Conservation (phyloP, 2,329 filamentous ascomycete species). For the Penicillium sp. region DNA sequence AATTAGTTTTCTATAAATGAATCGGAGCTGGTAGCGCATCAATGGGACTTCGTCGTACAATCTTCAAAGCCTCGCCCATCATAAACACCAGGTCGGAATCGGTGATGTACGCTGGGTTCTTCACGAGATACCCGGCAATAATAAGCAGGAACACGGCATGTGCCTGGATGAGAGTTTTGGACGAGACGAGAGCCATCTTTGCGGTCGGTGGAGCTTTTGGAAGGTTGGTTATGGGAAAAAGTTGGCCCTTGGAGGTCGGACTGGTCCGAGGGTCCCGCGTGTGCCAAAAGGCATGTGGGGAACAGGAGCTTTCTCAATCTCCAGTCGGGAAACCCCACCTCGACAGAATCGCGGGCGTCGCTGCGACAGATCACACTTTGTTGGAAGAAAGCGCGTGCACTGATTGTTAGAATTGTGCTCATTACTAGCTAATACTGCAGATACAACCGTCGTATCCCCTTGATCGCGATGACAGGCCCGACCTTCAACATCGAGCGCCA, state of each 20-base stretch:
- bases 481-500: conserved; percentile 62
- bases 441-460: neutral
- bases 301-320: conserved; percentile 17
- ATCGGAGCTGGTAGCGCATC: neutral
- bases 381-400: neutral
- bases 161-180: conserved; percentile 76
- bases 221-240: conserved; percentile 6
- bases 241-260: conserved; percentile 8
- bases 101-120: conserved; percentile 69
- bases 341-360: conserved; percentile 1
- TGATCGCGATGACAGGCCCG: conserved; percentile 30
- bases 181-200: conserved; percentile 78
- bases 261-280: conserved; percentile 16
- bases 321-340: conserved; percentile 20
- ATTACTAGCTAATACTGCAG: neutral
- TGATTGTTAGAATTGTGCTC: neutral
- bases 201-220: neutral
- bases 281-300: conserved; percentile 26
- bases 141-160: conserved; percentile 84
- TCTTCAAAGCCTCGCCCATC: conserved; percentile 78
- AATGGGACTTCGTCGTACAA: conserved; percentile 56
- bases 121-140: conserved; percentile 80
- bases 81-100: conserved; percentile 81
- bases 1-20: neutral
- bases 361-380: neutral